Evolutionary conservation across 176 grass and related monocot species (phyloP).

Genomic region (Zoysia japonica): DNA sequence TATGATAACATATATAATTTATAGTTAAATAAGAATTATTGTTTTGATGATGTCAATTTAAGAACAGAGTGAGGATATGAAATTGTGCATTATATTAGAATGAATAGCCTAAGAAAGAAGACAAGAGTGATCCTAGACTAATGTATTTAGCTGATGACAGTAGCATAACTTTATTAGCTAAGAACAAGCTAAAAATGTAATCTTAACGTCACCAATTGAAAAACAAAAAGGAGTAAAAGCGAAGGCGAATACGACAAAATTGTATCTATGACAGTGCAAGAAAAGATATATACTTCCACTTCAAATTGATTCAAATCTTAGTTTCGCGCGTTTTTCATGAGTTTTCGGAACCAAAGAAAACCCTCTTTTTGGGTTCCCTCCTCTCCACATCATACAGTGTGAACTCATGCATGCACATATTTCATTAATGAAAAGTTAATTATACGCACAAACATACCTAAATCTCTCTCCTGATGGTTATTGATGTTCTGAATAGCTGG

Average conservation of each 20-base stretch:
- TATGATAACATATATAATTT: too few species aligned
- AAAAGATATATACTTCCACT: background rate
- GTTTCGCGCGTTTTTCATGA: background rate
- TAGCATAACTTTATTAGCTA: background rate
- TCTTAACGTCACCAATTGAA: background rate
- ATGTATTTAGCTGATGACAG: background rate
- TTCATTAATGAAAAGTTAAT: background rate
- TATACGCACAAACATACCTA: constrained; percentile 33
- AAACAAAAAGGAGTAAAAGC: background rate
- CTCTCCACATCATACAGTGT: background rate
- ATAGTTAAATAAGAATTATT: too few species aligned
- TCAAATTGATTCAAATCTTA: background rate
- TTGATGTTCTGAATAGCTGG: constrained; percentile 19
- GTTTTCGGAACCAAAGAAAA: background rate
- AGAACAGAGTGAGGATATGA: too few species aligned
- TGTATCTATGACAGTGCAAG: background rate
- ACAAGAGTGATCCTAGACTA: too few species aligned
- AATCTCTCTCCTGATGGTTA: constrained; percentile 13
- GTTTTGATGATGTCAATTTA: too few species aligned
- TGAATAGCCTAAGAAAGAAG: too few species aligned
- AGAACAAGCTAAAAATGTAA: background rate
- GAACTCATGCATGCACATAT: background rate
- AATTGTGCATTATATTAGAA: too few species aligned
- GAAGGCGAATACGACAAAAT: background rate
- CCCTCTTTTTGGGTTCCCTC: background rate